Base-by-base conservation (phyloP, 2,329 filamentous ascomycete genomes). In the Exserohilum rostratum region DNA sequence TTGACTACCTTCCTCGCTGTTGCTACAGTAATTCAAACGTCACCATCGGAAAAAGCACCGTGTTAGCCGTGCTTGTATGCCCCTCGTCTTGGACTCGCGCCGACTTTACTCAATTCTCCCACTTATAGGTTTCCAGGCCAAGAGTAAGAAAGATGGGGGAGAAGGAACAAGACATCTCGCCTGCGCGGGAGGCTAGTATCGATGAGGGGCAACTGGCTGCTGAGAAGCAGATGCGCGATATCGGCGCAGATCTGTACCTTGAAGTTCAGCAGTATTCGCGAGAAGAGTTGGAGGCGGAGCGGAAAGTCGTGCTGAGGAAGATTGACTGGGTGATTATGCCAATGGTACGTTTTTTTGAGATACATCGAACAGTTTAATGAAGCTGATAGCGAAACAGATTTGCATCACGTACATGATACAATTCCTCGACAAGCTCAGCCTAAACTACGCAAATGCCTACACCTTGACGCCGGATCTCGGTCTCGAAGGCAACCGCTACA, bases 301-400 rank as follows among this genome's bases (percentile, higher is more conserved):
- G 77, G 4, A 72, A 72, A 13, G 58, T 72, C 13, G 78, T 81
- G 4, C 59, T 78, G 25, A 68, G 71, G 44, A 78, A 80, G 58
- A 72, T 81, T 15, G 79, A 81, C 53, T 76, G 74, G 72, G 72
- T 79, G 11, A 77, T 81, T 33, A 75, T 81, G 73, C 79, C 79
- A 6, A 78, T 80, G 62, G 77, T 79, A 62, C 3, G 20, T 52
- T 34, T 18, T n/a, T 9, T 18, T 2, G 10, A 18, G 3, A n/a
- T n/a, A n/a, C 40, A 5, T 9, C n/a, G 39, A 12, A 13, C 6
- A 31, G 20, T 35, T 33, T 6, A 34, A 22, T 30, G 38, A 33
- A 35, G 18, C 22, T 25, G 38, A 33, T 31, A 22, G 6, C 1
- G 7, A 3, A n/a, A 3, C 27, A 76, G 72, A 74, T 76, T 12